These are phyloP conservation scores for Globisporangium middletonii DNA, from an alignment of 352 stramenopile genomes.

Conservation along the genomic window DNA sequence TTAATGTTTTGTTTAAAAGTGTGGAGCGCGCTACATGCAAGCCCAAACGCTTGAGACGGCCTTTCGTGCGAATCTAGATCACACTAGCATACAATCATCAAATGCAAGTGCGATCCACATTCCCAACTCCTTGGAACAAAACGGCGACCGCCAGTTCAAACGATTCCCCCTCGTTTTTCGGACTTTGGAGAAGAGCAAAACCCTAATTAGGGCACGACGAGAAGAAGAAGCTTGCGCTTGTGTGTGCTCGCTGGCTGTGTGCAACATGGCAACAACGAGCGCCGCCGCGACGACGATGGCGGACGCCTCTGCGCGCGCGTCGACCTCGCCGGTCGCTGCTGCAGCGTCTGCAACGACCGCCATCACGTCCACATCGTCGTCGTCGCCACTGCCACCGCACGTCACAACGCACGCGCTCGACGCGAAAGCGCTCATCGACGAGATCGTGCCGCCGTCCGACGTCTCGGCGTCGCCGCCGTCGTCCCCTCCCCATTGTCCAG, in stretches of 20 bases:
- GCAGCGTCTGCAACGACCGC: neutral
- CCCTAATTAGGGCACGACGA: conserved; percentile 8
- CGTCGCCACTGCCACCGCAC: neutral
- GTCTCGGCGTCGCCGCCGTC: neutral
- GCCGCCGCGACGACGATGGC: neutral
- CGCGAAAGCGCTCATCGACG: conserved; percentile 3
- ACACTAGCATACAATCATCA: neutral
- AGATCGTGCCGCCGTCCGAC: conserved; percentile 10
- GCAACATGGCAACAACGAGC: neutral
- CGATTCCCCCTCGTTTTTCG: neutral
- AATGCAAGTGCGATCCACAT: neutral
- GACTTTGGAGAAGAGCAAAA: neutral
- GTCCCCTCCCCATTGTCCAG: neutral
- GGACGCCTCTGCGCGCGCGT: neutral
- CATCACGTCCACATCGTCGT: too few relatives aligned
- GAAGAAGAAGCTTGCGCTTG: neutral
- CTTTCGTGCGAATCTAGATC: neutral
- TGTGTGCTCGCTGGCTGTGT: neutral
- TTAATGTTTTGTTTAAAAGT: neutral
- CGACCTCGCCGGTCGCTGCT: too few relatives aligned
- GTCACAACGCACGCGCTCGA: too few relatives aligned
- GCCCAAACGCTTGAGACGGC: neutral
- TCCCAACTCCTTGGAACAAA: neutral
- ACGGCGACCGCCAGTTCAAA: conserved; percentile 1
- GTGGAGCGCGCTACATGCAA: neutral